phyloP scores from a whole-genome alignment of 2,329 filamentous ascomycete genomes.

The Dactylellina parvicollis region DNA sequence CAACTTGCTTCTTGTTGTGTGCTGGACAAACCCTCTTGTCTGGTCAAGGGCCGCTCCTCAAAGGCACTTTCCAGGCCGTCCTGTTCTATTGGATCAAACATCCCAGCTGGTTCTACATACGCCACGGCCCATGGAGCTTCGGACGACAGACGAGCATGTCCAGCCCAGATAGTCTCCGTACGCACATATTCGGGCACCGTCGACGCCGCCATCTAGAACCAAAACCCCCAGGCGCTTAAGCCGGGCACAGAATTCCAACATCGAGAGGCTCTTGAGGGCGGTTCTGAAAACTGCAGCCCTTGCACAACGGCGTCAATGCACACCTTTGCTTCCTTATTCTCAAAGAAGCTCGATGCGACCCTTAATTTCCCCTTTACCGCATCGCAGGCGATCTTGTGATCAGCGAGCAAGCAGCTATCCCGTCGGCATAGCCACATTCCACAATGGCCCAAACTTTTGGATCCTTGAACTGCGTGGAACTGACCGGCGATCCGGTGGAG shows the following conservation, averaged over 20 bases:
- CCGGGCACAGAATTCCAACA: slow-evolving; percentile 5
- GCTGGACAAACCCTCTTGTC: slow-evolving; percentile 20
- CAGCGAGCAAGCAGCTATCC: not conserved
- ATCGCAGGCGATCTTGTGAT: not conserved
- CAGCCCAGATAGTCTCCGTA: slow-evolving; percentile 19
- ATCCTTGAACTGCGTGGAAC: slow-evolving; percentile 22
- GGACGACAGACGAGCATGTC: slow-evolving; percentile 19
- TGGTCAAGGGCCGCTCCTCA: slow-evolving; percentile 45
- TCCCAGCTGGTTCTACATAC: slow-evolving; percentile 6
- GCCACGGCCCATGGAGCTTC: slow-evolving; percentile 36
- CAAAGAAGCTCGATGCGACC: slow-evolving; percentile 2
- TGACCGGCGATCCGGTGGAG: slow-evolving; percentile 36
- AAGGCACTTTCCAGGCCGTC: slow-evolving; percentile 50
- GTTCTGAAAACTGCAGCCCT: slow-evolving; percentile 21
- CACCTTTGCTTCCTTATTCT: not conserved
- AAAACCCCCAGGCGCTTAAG: slow-evolving; percentile 49
- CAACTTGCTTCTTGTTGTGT: slow-evolving; percentile 20
- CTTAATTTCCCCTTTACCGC: not conserved
- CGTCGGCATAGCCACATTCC: slow-evolving; percentile 29
- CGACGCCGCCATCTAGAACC: no score
- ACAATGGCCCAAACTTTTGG: slow-evolving; percentile 10
- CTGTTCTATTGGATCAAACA: slow-evolving; percentile 38
- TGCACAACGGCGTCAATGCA: slow-evolving; percentile 42
- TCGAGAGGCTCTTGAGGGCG: not conserved
- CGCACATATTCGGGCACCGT: no score